Conservation (phyloP, 1,139 yeast genomes). For the Zygotorulaspora mrakii region DNA sequence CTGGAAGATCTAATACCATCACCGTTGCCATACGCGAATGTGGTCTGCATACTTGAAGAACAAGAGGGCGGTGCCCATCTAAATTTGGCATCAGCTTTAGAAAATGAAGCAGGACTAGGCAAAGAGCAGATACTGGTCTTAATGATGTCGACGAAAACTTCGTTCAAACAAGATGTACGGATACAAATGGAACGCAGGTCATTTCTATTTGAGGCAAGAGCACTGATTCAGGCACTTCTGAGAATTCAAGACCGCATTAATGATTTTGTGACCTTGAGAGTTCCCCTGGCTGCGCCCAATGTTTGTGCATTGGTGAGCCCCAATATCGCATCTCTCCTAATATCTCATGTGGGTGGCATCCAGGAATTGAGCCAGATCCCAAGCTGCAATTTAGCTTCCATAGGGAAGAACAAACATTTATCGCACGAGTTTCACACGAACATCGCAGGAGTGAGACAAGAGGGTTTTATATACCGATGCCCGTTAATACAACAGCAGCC, state of each 20-base stretch:
- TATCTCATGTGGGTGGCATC: conserved; percentile 70
- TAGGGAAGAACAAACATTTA: conserved; percentile 57
- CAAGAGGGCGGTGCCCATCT: conserved; percentile 40
- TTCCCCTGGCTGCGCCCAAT: conserved; percentile 69
- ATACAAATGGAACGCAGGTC: conserved; percentile 42
- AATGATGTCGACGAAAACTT: conserved; percentile 65
- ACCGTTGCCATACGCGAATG: conserved; percentile 59
- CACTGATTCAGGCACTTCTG: conserved; percentile 46
- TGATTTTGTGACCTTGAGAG: conserved; percentile 52
- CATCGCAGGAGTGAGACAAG: conserved; percentile 49
- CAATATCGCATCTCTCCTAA: conserved; percentile 66
- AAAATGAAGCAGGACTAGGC: conserved; percentile 20
- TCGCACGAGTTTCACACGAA: conserved; percentile 46
- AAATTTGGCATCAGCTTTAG: conserved; percentile 38
- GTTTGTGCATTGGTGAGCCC: conserved; percentile 70
- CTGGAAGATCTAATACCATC: conserved; percentile 60
- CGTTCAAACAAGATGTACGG: conserved; percentile 30
- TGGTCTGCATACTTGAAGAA: conserved; percentile 53
- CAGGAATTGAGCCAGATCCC: conserved; percentile 68
- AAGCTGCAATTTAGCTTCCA: conserved; percentile 75
- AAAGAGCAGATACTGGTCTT: conserved; percentile 69
- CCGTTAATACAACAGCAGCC: conserved; percentile 53
- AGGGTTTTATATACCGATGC: conserved; percentile 59
- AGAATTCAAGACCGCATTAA: conserved; percentile 46
- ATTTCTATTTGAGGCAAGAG: conserved; percentile 46